Evolutionary conservation across 2,329 filamentous ascomycete species (phyloP).

Genomic region (Diaporthe destruens): DNA sequence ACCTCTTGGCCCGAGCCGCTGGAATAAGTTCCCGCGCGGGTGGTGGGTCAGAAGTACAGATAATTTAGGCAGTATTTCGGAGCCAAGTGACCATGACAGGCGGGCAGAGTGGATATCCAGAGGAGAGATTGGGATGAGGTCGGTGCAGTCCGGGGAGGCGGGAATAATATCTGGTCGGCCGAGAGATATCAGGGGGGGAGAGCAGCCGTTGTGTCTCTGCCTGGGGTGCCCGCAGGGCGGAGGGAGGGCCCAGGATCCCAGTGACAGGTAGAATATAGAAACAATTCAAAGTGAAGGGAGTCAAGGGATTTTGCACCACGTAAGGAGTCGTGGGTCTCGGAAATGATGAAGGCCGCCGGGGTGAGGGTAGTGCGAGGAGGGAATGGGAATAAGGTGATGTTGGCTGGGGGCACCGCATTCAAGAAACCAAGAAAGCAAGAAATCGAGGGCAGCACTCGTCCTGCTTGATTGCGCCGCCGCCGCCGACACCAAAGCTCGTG

Average conservation of each 20-base stretch:
- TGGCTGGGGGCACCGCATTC: conserved; percentile 31
- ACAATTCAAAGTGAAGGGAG: conserved; percentile 33
- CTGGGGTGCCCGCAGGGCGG: conserved; percentile 3
- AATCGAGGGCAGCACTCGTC: conserved; percentile 14
- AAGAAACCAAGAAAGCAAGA: conserved; percentile 7
- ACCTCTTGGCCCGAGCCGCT: conserved; percentile 37
- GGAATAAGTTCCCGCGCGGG: conserved; percentile 34
- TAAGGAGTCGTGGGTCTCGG: conserved; percentile 31
- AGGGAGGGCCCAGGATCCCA: conserved; percentile 9
- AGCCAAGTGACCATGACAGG: conserved; percentile 8
- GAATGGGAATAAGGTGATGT: conserved; percentile 37
- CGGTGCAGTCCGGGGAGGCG: conserved; percentile 23
- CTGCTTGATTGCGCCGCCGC: conserved; percentile 2
- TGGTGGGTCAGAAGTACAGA: conserved; percentile 19
- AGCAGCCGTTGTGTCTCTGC: background rate
- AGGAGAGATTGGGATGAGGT: conserved; percentile 15
- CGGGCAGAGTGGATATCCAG: conserved; percentile 13
- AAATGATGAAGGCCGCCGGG: conserved; percentile 20
- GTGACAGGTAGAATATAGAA: conserved; percentile 34
- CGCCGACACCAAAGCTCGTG: conserved; percentile 16
- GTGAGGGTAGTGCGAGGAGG: conserved; percentile 29
- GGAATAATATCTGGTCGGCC: conserved; percentile 1
- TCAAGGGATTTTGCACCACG: conserved; percentile 26
- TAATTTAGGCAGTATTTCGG: conserved; percentile 7
- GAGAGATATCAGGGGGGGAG: conserved; percentile 23